Evolutionary conservation across 495 filamentous ascomycete genomes (phyloP).

Genomic region (Penicillium longicatenatum): DNA sequence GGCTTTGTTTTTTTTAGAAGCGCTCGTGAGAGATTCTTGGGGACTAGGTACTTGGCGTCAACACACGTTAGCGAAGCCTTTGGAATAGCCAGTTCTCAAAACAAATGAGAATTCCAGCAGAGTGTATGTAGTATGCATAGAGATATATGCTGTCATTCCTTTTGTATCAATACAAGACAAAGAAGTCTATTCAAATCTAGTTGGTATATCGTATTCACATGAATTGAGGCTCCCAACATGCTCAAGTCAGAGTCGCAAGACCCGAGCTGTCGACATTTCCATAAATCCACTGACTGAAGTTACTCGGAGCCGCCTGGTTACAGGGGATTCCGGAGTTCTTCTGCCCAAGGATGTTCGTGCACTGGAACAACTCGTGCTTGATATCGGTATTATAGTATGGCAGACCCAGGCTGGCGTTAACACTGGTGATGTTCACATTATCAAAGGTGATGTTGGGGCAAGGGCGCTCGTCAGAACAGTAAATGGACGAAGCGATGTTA

Average conservation of each 20-base stretch:
- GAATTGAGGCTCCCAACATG: background rate
- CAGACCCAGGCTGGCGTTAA: constrained; percentile 20
- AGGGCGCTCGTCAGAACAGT: constrained; percentile 48
- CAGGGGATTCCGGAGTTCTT: constrained; percentile 29
- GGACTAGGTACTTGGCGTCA: too few species aligned
- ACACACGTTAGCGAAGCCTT: too few species aligned
- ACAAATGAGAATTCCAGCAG: too few species aligned
- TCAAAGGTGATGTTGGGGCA: constrained; percentile 52
- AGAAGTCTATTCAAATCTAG: background rate
- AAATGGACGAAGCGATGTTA: constrained; percentile 56
- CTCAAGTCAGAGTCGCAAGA: constrained; percentile 12
- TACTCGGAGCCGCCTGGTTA: constrained; percentile 25
- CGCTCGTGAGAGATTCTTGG: too few species aligned
- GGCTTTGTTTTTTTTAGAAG: too few species aligned
- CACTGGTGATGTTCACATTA: constrained; percentile 48
- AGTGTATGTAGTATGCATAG: too few species aligned
- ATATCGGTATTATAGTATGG: constrained; percentile 22
- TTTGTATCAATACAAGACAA: too few species aligned
- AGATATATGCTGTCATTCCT: too few species aligned
- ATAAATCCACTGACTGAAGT: constrained; percentile 25
- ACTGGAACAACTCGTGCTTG: constrained; percentile 24
- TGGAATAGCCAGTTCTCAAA: too few species aligned
- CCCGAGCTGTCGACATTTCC: constrained; percentile 20
- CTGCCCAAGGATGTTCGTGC: constrained; percentile 23
- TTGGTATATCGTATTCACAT: background rate